These are phyloP conservation scores for Kitagawia praeruptora DNA, from an alignment of 129 eudicot genomes.

Conservation along the genomic window DNA sequence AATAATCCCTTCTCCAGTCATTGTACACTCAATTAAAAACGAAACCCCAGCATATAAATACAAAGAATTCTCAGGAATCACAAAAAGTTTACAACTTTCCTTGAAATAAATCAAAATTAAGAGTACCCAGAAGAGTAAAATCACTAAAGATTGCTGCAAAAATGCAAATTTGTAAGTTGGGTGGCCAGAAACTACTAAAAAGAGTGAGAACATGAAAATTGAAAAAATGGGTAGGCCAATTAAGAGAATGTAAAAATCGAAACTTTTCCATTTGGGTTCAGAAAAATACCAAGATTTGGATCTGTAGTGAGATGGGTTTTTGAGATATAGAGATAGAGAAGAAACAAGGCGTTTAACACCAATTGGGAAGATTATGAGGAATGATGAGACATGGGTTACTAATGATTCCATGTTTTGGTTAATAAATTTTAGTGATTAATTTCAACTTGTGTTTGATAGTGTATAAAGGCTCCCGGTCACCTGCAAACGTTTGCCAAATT, in stretches of 20 bases:
- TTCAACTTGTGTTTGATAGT: neutral
- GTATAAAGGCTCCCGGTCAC: no score
- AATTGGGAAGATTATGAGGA: slow-evolving; percentile 49
- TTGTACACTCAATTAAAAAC: slow-evolving; percentile 42
- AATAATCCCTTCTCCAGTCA: slow-evolving; percentile 45
- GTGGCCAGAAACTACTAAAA: slow-evolving; percentile 52
- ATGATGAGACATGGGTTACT: slow-evolving; percentile 56
- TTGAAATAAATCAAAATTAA: slow-evolving; percentile 34
- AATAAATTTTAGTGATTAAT: neutral
- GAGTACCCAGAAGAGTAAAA: slow-evolving; percentile 69
- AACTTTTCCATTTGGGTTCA: slow-evolving; percentile 55
- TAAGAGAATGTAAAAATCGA: slow-evolving; percentile 48
- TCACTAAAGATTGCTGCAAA: slow-evolving; percentile 52
- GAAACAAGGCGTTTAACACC: slow-evolving; percentile 49
- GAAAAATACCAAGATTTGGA: slow-evolving; percentile 64
- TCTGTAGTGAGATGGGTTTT: slow-evolving; percentile 50
- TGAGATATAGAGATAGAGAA: slow-evolving; percentile 45
- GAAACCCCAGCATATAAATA: slow-evolving; percentile 47
- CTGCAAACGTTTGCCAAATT: no score
- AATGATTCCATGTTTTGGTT: slow-evolving; percentile 40
- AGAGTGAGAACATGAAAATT: slow-evolving; percentile 38
- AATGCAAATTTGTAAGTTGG: slow-evolving; percentile 51
- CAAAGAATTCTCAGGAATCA: slow-evolving; percentile 40
- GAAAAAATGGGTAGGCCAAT: slow-evolving; percentile 61
- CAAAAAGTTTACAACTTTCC: slow-evolving; percentile 32